These are phyloP conservation scores for Thelonectria olida DNA, from an alignment of 2,329 filamentous ascomycete species.

Conservation along the genomic window DNA sequence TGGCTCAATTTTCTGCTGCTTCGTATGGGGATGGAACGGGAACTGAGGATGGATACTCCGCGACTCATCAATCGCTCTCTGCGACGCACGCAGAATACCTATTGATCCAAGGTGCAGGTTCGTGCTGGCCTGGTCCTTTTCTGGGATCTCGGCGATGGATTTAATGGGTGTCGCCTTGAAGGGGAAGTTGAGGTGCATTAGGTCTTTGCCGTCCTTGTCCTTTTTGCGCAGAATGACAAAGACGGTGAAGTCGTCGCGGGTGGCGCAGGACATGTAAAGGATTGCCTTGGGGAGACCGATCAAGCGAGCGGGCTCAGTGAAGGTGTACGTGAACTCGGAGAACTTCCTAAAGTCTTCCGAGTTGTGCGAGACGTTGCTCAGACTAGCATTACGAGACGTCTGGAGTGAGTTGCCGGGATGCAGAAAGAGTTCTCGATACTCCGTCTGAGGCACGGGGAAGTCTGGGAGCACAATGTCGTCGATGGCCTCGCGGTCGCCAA, in stretches of 20 bases:
- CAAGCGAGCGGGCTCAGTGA: conserved; percentile 48
- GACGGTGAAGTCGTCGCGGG: not conserved
- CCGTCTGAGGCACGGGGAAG: conserved; percentile 15
- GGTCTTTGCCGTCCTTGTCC: not conserved
- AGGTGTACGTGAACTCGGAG: conserved; percentile 41
- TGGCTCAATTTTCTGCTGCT: conserved; percentile 50
- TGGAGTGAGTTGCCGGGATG: not conserved
- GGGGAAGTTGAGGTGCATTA: not conserved
- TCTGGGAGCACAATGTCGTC: conserved; percentile 15
- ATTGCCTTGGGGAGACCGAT: conserved; percentile 32
- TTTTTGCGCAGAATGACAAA: not conserved
- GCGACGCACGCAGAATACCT: conserved; percentile 55
- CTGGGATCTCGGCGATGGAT: conserved; percentile 39
- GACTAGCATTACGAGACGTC: not conserved
- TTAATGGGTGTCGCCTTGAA: conserved; percentile 37
- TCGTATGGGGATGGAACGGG: conserved; percentile 49
- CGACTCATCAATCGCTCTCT: conserved; percentile 48
- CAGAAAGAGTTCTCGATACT: conserved; percentile 11
- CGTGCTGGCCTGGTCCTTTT: conserved; percentile 49
- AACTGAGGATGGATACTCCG: conserved; percentile 44
- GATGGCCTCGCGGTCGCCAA: conserved; percentile 24
- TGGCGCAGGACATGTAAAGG: conserved; percentile 3
- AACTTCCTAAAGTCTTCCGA: conserved; percentile 29
- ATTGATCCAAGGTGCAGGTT: conserved; percentile 53
- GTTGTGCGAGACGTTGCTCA: conserved; percentile 38